A percentile compares a stretch with the other conserved stretches of the same genome.
These are phyloP conservation scores for Suillus spraguei DNA, from an alignment of 768 basidiomycete genomes.

Conservation along the genomic window DNA sequence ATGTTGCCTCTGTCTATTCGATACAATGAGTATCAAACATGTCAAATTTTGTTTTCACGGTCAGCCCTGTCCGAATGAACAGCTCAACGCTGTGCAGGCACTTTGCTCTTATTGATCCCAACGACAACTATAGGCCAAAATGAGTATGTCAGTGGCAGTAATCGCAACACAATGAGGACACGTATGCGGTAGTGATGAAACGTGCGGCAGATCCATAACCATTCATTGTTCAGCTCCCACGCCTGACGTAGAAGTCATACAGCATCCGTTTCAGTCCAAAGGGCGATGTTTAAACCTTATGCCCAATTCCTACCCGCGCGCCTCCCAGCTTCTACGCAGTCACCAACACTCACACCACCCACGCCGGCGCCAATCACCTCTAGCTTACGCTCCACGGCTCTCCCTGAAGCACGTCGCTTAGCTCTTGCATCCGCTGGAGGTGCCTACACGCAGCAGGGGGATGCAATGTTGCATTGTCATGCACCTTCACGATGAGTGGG, in stretches of 20 bases:
- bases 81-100: neutral
- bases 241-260: constrained; percentile 1
- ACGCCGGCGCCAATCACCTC: constrained; percentile 84
- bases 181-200: neutral
- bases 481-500: constrained; percentile 56
- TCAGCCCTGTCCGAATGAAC: neutral
- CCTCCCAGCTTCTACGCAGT: constrained; percentile 80
- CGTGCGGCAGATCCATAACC: neutral
- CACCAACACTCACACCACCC: constrained; percentile 83
- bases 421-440: constrained; percentile 61
- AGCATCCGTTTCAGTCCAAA: neutral
- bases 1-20: neutral
- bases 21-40: neutral
- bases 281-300: constrained; percentile 17
- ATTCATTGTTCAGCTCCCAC: neutral
- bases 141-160: neutral
- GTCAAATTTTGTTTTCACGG: neutral
- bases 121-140: neutral
- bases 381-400: constrained; percentile 48
- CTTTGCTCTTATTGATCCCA: neutral
- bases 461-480: constrained; percentile 70
- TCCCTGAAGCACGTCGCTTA: constrained; percentile 45
- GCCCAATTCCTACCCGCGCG: constrained; percentile 49
- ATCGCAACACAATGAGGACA: neutral
- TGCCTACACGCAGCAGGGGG: constrained; percentile 76